phyloP scores from a whole-genome alignment of 2,329 filamentous ascomycete species.

The Aspergillus arachidicola region DNA sequence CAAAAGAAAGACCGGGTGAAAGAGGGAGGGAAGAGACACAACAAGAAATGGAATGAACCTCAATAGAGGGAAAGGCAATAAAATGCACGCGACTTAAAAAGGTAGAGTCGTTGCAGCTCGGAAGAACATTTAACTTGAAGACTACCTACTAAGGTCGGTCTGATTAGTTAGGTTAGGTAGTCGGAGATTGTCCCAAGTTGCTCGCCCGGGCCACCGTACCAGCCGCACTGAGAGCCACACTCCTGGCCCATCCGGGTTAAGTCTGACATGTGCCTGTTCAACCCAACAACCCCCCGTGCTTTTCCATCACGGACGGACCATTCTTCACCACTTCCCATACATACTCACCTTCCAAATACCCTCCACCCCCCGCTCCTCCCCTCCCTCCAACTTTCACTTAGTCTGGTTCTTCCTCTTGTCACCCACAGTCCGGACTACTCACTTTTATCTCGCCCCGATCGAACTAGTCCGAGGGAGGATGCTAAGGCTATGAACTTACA shows the following conservation, averaged over 20 bases:
- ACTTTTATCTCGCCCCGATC: constrained; percentile 15
- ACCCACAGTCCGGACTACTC: constrained; percentile 15
- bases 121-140: neutral
- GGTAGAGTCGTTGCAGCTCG: neutral
- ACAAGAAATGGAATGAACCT: neutral
- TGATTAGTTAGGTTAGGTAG: neutral
- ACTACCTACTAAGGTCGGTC: neutral
- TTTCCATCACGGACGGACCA: constrained; percentile 19
- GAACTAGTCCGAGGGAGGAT: constrained; percentile 31
- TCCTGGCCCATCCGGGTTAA: constrained; percentile 18
- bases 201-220: constrained; percentile 24
- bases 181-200: constrained; percentile 12
- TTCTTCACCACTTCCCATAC: constrained; percentile 14
- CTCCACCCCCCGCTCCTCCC: constrained; percentile 4
- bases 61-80: neutral
- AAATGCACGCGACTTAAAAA: neutral
- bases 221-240: constrained; percentile 14
- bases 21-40: neutral
- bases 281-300: constrained; percentile 30
- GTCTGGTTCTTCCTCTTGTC: constrained; percentile 7
- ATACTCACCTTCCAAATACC: constrained; percentile 5
- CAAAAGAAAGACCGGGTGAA: neutral
- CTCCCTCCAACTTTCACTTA: neutral
- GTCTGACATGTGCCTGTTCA: constrained; percentile 29
- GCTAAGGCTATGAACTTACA: constrained; percentile 44